These are phyloP conservation scores for Leccinum subtestaceum DNA, from an alignment of 768 basidiomycete genomes.

Conservation along the genomic window DNA sequence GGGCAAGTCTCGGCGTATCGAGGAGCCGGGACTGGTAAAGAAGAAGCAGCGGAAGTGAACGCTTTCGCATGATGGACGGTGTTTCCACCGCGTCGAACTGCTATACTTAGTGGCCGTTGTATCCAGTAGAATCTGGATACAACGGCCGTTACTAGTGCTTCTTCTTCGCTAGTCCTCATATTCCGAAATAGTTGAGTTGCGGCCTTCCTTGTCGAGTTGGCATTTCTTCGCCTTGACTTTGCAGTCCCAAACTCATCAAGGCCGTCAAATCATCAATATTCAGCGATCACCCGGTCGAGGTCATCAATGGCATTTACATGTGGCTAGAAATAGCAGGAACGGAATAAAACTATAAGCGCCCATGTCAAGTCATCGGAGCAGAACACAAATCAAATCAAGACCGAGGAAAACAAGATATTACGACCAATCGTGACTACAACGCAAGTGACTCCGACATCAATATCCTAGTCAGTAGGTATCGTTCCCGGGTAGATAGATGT, in stretches of 20 bases:
- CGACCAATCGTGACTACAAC: neutral
- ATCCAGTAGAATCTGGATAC: too few species aligned
- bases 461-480: slow-evolving; percentile 15
- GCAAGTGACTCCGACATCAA: slow-evolving; percentile 5
- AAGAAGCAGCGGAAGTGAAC: slow-evolving; percentile 16
- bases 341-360: slow-evolving; percentile 1
- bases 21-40: slow-evolving; percentile 8
- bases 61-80: neutral
- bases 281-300: too few species aligned
- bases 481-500: slow-evolving; percentile 7
- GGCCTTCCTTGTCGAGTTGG: too few species aligned
- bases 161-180: too few species aligned
- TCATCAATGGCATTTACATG: neutral
- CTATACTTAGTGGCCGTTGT: too few species aligned
- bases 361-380: slow-evolving; percentile 14
- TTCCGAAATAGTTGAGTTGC: too few species aligned
- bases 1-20: slow-evolving; percentile 35
- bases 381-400: slow-evolving; percentile 11
- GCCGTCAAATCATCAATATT: too few species aligned
- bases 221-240: too few species aligned
- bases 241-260: too few species aligned
- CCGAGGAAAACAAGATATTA: neutral
- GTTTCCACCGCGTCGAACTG: too few species aligned
- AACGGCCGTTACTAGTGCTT: too few species aligned
- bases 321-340: neutral